Percentiles rank a stretch among this genome's conserved stretches.
These are phyloP conservation scores for Talaromyces verruculosus DNA, from an alignment of 2,329 filamentous ascomycete species.

Conservation along the genomic window DNA sequence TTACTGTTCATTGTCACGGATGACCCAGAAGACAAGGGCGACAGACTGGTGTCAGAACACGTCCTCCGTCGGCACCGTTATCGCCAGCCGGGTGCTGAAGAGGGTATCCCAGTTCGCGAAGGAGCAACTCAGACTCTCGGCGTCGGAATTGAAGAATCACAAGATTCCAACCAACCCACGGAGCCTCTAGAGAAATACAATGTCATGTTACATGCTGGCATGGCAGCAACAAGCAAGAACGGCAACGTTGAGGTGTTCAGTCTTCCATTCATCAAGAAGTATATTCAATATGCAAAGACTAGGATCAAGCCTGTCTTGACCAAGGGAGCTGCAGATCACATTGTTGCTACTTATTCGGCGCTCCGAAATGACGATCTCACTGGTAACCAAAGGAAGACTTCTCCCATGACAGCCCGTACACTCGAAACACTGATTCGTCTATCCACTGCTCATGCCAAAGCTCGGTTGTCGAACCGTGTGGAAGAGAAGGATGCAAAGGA, in stretches of 20 bases:
- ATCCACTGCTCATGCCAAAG: conserved; percentile 92
- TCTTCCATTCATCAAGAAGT: conserved; percentile 99
- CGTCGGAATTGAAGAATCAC: conserved; percentile 77
- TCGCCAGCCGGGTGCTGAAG: conserved; percentile 86
- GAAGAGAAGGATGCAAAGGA: conserved; percentile 85
- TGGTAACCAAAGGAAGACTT: conserved; percentile 88
- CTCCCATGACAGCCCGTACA: conserved; percentile 93
- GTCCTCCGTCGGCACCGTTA: conserved; percentile 97
- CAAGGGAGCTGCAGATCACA: conserved; percentile 86
- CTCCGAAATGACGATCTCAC: conserved; percentile 95
- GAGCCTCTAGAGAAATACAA: conserved; percentile 97
- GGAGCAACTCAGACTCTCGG: conserved; percentile 79
- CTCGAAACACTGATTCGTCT: conserved; percentile 98
- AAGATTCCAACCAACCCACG: conserved; percentile 70
- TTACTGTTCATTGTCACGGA: conserved; percentile 96
- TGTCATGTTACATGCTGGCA: conserved; percentile 89
- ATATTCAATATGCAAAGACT: conserved; percentile 96
- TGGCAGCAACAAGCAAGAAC: conserved; percentile 71
- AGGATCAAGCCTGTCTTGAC: conserved; percentile 87
- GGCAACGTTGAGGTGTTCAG: conserved; percentile 85
- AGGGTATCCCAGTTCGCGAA: conserved; percentile 91
- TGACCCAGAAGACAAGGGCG: conserved; percentile 91
- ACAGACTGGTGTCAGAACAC: conserved; percentile 91
- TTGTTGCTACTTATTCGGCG: conserved; percentile 85
- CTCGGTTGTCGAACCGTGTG: conserved; percentile 80